Base-by-base conservation (phyloP, 148 eudicot species). In the Fallopia convolvulus region DNA sequence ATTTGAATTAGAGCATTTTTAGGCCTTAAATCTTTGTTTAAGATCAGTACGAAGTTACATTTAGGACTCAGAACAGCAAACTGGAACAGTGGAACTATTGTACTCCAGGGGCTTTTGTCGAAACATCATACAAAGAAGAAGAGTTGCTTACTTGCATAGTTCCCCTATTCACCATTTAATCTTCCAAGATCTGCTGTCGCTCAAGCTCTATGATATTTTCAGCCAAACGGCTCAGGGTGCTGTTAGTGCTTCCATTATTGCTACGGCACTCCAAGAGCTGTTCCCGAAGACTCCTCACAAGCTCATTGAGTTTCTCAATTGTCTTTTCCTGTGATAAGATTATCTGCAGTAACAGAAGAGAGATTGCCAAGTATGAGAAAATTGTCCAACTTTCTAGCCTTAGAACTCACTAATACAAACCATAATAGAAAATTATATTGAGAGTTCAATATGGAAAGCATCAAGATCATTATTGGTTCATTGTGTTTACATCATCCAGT, bases 311-410 rank as follows among this genome's bases (percentile, higher is more conserved):
- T 80, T 82, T 90, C 79, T 90, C 93, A 80, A 94, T 94, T 84
- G 79, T 92, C 88, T 87, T 92, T 83, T 94, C 98, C 86, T 94
- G 98, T 15, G 94, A 89, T 83, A 94, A 85, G 48, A 94, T 94
- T 9, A 94, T 90, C 98, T 94, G 90, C 72, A 68, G 21, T 13
- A 33, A 33, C 6, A 33, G 20, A 36, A 68, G 21, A 65, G 40
- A 36, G 42, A 33, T 33, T 66, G 32, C 66, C 66, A 58, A 58
- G 65, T 8, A 23, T 2, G 65, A 8, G 9, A 58, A 9, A 8
- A 44, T 6, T 44, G 47, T 44, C 46, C 10, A 44, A 6, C 21
- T 53, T 55, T n/a, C 18, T n/a, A 7, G 60, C 60, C 23, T 55
- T 18, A n/a, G 21, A 55, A 15, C 60, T 18, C 23, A 18, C 18